phyloP scores from a whole-genome alignment of 495 filamentous ascomycete species.

The Xylaria palmicola region DNA sequence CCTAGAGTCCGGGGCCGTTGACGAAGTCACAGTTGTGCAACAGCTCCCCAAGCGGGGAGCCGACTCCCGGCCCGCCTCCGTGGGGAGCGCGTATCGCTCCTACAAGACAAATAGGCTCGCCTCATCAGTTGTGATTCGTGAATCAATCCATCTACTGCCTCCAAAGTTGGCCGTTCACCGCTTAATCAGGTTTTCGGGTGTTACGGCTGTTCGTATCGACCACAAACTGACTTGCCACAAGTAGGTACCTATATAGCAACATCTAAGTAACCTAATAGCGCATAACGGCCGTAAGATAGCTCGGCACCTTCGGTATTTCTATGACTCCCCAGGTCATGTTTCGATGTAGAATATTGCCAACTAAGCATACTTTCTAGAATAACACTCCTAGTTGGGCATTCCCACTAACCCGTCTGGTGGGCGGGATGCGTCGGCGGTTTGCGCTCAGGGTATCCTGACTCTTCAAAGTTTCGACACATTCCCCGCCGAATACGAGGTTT shows the following conservation, averaged over 20 bases:
- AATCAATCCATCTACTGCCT: not conserved
- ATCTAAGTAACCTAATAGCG: no score
- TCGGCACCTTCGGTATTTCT: no score
- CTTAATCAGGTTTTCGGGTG: not conserved
- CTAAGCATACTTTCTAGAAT: no score
- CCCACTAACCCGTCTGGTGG: not conserved
- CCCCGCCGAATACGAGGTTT: not conserved
- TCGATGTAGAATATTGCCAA: no score
- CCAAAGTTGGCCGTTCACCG: not conserved
- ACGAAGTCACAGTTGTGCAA: not conserved
- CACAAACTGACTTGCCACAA: not conserved
- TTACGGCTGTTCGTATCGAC: not conserved
- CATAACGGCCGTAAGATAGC: no score
- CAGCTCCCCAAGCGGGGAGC: not conserved
- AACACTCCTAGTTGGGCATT: no score
- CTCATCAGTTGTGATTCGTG: not conserved
- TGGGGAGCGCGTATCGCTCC: not conserved
- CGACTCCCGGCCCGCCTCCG: not conserved
- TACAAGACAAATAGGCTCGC: not conserved
- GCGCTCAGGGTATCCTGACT: not conserved
- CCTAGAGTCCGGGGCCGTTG: not conserved
- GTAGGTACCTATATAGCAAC: no score
- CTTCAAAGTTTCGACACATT: constrained; percentile 4
- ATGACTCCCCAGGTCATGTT: no score
- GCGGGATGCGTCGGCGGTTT: not conserved